Percentiles rank a stretch among this genome's conserved stretches.
phyloP scores from a whole-genome alignment of 2,329 filamentous ascomycete species.

The Exophiala xenobiotica region DNA sequence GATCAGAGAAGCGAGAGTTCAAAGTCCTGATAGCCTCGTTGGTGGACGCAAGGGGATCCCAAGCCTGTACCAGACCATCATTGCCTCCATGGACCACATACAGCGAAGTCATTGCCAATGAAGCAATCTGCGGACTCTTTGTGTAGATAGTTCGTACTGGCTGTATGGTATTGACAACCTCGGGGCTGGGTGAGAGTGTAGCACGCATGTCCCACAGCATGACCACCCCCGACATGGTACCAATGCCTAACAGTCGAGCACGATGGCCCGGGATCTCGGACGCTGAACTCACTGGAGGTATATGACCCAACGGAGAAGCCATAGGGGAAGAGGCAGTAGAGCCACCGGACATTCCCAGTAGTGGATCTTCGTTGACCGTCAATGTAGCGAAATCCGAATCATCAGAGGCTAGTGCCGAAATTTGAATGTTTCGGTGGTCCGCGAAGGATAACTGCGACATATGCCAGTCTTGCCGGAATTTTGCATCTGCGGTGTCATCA shows the following conservation, averaged over 20 bases:
- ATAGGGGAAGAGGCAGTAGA: constrained; percentile 55
- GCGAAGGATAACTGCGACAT: constrained; percentile 62
- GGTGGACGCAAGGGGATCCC: constrained; percentile 89
- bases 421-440: constrained; percentile 57
- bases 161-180: constrained; percentile 59
- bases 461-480: constrained; percentile 64
- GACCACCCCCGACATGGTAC: constrained; percentile 74
- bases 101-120: constrained; percentile 76
- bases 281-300: constrained; percentile 36
- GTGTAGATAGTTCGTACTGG: constrained; percentile 84
- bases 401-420: constrained; percentile 73
- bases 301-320: constrained; percentile 54
- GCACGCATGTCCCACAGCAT: constrained; percentile 83
- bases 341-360: constrained; percentile 58
- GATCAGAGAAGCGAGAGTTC: constrained; percentile 78
- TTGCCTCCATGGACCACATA: constrained; percentile 92
- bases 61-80: constrained; percentile 91
- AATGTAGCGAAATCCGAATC: constrained; percentile 69
- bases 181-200: constrained; percentile 53
- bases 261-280: constrained; percentile 79
- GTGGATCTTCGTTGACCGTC: constrained; percentile 74
- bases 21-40: constrained; percentile 77
- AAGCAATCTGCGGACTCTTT: constrained; percentile 83
- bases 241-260: constrained; percentile 75
- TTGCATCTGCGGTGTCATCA: constrained; percentile 36